A percentile compares a stretch with the other conserved stretches of the same genome.
These are phyloP conservation scores for Dunaliella primolecta DNA, from an alignment of 139 green algal species.

Conservation along the genomic window DNA sequence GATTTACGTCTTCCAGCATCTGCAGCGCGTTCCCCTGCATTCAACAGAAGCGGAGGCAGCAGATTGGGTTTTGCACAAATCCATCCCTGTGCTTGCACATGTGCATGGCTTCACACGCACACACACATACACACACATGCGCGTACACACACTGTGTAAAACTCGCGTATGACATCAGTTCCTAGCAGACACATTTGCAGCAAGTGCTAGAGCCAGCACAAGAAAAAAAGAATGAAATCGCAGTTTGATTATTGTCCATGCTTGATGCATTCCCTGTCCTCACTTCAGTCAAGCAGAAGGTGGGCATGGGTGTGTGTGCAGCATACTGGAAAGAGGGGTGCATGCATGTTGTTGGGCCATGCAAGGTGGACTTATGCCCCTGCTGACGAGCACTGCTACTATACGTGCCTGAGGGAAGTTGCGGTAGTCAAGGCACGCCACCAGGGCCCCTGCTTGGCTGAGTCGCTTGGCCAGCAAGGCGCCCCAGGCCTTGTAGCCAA, in stretches of 20 bases:
- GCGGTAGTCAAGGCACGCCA: conserved; percentile 90
- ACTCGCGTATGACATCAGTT: too few relatives aligned
- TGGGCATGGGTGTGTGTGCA: neutral
- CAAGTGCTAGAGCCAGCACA: too few relatives aligned
- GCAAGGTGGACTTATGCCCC: neutral
- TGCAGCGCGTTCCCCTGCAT: conserved; percentile 71
- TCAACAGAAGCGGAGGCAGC: too few relatives aligned
- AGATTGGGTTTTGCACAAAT: too few relatives aligned
- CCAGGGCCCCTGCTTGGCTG: conserved; percentile 76
- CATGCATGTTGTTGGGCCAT: neutral
- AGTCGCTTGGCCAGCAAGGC: conserved; percentile 79
- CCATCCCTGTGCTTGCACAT: neutral
- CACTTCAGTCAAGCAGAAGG: neutral
- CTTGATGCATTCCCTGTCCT: too few relatives aligned
- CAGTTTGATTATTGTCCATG: too few relatives aligned
- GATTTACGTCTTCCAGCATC: conserved; percentile 93
- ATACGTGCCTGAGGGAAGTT: conserved; percentile 86
- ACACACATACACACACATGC: neutral
- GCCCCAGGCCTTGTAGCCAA: conserved; percentile 95
- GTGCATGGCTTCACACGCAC: neutral
- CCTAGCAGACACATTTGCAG: too few relatives aligned
- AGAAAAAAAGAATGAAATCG: too few relatives aligned
- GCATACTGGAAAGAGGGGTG: neutral
- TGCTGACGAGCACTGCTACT: neutral
- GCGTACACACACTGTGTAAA: too few relatives aligned